Evolutionary conservation across 108 stramenopile species (phyloP).

Genomic region (Skeletonema menzelii): DNA sequence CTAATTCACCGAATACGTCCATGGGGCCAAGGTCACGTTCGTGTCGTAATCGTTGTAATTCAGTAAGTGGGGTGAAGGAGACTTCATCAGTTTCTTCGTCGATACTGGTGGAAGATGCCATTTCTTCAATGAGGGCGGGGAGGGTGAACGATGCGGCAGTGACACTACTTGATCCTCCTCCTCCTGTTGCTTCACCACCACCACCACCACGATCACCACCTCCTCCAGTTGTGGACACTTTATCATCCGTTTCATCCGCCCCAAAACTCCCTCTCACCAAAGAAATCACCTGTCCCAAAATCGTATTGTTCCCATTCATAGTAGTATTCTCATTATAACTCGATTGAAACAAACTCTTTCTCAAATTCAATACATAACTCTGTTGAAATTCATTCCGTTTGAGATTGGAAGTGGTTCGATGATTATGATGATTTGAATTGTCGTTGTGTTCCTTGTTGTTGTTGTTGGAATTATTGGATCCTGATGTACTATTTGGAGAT

Average conservation of each 20-base stretch:
- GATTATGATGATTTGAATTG: no score
- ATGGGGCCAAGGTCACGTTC: constrained; percentile 41
- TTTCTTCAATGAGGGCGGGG: constrained; percentile 12
- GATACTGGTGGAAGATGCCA: background rate
- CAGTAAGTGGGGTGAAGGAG: constrained; percentile 27
- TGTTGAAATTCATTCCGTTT: constrained; percentile 34
- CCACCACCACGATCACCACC: background rate
- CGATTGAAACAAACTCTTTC: constrained; percentile 41
- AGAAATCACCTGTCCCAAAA: constrained; percentile 25
- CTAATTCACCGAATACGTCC: constrained; percentile 45
- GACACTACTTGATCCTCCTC: background rate
- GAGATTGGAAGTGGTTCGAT: background rate
- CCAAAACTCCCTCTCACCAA: constrained; percentile 19
- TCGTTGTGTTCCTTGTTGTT: no score
- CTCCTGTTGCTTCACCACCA: background rate
- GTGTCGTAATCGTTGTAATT: constrained; percentile 28
- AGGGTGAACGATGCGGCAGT: constrained; percentile 1
- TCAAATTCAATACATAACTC: constrained; percentile 34
- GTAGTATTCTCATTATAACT: constrained; percentile 9
- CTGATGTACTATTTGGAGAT: no score
- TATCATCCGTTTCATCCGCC: constrained; percentile 3
- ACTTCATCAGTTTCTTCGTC: constrained; percentile 20
- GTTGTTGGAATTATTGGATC: background rate
- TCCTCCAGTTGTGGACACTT: no score
- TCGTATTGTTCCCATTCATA: background rate